Evolutionary conservation across 371 early-diverging fungal genomes (phyloP).

Genomic region (Haplosporangium sp.): DNA sequence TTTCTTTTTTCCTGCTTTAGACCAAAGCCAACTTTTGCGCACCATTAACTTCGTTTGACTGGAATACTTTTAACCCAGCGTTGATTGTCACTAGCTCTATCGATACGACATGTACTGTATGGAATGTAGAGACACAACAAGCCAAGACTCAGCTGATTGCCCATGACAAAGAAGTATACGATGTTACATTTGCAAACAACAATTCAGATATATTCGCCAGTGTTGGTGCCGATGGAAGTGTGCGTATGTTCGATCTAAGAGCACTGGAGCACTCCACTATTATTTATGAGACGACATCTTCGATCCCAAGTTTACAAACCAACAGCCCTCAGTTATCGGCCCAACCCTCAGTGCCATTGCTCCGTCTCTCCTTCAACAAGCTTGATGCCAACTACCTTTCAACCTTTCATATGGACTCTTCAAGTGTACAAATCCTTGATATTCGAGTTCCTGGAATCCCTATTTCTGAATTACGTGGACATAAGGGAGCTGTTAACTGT

Average conservation of each 20-base stretch:
- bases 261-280: slow-evolving; percentile 95
- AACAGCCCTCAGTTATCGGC: slow-evolving; percentile 21
- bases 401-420: slow-evolving; percentile 88
- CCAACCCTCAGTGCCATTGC: slow-evolving; percentile 68
- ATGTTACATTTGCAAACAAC: slow-evolving; percentile 91
- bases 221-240: slow-evolving; percentile 96
- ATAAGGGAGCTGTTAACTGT: slow-evolving; percentile 80
- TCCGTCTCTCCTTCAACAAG: slow-evolving; percentile 90
- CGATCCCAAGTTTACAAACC: slow-evolving; percentile 52
- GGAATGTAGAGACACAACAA: slow-evolving; percentile 94
- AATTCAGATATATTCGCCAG: slow-evolving; percentile 93
- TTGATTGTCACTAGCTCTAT: slow-evolving; percentile 92
- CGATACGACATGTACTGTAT: slow-evolving; percentile 98
- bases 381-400: slow-evolving; percentile 91
- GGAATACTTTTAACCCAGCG: slow-evolving; percentile 90
- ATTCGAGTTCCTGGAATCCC: slow-evolving; percentile 92
- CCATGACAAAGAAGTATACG: slow-evolving; percentile 97
- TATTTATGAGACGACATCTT: slow-evolving; percentile 90
- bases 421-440: slow-evolving; percentile 86
- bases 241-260: slow-evolving; percentile 96
- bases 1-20: slow-evolving; percentile 32
- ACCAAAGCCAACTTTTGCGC: slow-evolving; percentile 82
- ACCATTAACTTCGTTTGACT: slow-evolving; percentile 96
- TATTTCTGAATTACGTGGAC: slow-evolving; percentile 84
- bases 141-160: slow-evolving; percentile 98